Evolutionary conservation across 306 rosid genomes (phyloP).

Genomic region (Herpetospermum pedunculosum): DNA sequence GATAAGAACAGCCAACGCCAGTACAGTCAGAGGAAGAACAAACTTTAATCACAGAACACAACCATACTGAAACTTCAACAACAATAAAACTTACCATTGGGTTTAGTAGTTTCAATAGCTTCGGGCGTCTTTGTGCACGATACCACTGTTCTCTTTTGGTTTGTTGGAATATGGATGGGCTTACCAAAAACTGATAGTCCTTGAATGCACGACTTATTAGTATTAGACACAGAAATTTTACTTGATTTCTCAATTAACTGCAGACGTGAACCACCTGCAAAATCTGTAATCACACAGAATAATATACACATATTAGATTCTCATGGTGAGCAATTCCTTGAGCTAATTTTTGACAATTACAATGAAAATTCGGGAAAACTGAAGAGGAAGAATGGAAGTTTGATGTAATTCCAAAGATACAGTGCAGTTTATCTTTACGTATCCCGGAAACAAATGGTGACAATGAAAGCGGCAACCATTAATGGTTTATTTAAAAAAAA

Average conservation of each 20-base stretch:
- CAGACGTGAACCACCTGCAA: constrained; percentile 39
- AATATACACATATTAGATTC: background rate
- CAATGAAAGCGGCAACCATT: background rate
- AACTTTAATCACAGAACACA: background rate
- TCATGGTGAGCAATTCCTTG: background rate
- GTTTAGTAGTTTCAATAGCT: constrained; percentile 29
- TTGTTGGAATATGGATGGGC: constrained; percentile 24
- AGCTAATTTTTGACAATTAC: background rate
- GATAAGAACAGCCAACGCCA: background rate
- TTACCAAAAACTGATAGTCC: constrained; percentile 32
- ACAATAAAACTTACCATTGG: constrained; percentile 41
- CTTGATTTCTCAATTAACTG: constrained; percentile 42
- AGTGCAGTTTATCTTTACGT: background rate
- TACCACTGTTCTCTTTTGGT: constrained; percentile 30
- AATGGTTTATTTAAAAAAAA: background rate
- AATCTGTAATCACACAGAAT: constrained; percentile 34
- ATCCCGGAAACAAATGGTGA: background rate
- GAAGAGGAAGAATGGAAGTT: background rate
- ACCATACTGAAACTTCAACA: background rate
- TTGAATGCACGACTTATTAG: constrained; percentile 26
- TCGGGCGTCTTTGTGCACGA: constrained; percentile 59
- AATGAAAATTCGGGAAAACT: background rate
- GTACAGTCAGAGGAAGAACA: background rate
- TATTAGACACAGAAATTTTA: constrained; percentile 28
- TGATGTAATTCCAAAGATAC: background rate